Evolutionary conservation across 1,284 basidiomycete species (phyloP), one percentile per base, ranked within the genome.

Genomic region (Grifola frondosa): DNA sequence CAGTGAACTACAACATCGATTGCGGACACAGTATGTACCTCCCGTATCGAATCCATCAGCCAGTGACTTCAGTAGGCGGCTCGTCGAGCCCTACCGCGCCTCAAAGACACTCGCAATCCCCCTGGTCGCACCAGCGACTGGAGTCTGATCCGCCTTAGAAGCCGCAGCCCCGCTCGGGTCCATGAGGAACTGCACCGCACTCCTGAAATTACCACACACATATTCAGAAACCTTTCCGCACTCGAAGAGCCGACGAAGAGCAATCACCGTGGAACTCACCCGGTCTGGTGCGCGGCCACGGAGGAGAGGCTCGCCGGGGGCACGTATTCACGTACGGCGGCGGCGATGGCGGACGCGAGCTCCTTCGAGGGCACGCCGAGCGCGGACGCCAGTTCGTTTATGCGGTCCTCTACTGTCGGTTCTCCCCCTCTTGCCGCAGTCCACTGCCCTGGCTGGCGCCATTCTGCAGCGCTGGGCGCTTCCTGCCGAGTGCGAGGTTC

Each of bases 291-390:
- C 16, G 70, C 70, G 6, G 70, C 69, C 6, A 83, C 63, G 3
- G 75, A 78, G 10, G 75, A 75, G 36, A 84, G 56, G 26, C 74
- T 78, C 5, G 75, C 78, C 13, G 75, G 74, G 1, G 82, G 79
- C 17, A 84, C 74, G 49, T 80, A 62, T 23, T 78, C 68, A 42
- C 69, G 67, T 25, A 81, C 77, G 1, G 75, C 80, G 39, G 65
- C 68, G 1, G 77, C 79, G 40, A 87, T 79, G 1, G 81, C 83
- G 19, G 67, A 68, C 2, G 83, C 81, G 3, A 88, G 66, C 34
- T 83, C 78, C 25, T 65, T 64, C 11, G 79, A 70, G 3, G 77
- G 72, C 58, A 87, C 75, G 2, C 81, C 84, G 21, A 88, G 65
- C 16, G 75, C 77, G 6, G 64, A 60, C 11, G 84, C 84, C 12